phyloP scores from a whole-genome alignment of 2,329 filamentous ascomycete genomes.

The Fusarium poae region DNA sequence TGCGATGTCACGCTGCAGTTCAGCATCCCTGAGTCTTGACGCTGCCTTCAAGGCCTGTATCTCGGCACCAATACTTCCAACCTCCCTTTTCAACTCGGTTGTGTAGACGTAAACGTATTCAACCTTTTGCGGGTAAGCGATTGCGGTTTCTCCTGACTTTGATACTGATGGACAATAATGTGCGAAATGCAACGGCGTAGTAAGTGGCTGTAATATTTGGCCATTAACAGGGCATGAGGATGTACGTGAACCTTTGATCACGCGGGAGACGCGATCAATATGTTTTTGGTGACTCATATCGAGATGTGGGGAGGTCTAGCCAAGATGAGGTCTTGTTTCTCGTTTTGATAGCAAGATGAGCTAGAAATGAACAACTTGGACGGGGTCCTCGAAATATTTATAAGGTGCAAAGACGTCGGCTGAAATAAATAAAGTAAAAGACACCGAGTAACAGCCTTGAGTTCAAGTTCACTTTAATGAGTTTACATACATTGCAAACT shows the following conservation, averaged over 20 bases:
- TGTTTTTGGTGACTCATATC: not conserved
- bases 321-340: rapidly evolving
- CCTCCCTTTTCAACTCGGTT: not conserved
- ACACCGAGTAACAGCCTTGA: not conserved
- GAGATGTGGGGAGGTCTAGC: too few species aligned
- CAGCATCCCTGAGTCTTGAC: not conserved
- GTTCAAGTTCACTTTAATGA: not conserved
- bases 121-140: not conserved
- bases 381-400: not conserved
- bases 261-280: not conserved
- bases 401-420: not conserved
- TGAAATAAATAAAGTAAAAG: not conserved
- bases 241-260: not conserved
- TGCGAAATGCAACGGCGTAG: too few species aligned
- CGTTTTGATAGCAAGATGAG: not conserved
- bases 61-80: not conserved
- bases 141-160: not conserved
- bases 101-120: not conserved
- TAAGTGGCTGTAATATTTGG: not conserved
- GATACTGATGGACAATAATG: not conserved
- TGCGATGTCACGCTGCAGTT: not conserved
- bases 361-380: too few species aligned
- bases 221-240: not conserved
- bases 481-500: not conserved
- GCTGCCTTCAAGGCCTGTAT: not conserved